Conservation (phyloP, 1,139 yeast genomes). For the Scheffersomyces quercinus region DNA sequence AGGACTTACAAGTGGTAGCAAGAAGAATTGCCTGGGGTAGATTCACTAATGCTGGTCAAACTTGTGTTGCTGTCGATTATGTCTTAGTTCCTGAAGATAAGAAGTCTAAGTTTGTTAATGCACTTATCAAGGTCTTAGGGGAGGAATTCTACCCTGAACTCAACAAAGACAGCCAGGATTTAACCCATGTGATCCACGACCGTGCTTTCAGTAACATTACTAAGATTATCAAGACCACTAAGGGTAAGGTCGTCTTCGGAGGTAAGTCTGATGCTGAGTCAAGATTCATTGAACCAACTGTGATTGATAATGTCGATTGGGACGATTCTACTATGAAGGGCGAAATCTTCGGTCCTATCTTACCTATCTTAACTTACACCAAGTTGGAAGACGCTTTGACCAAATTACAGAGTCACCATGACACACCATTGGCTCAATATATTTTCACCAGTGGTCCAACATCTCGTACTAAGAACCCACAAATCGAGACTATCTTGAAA, state of each 20-base stretch:
- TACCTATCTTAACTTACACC: conserved; percentile 67
- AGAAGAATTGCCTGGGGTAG: conserved; percentile 77
- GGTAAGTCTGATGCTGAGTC: conserved; percentile 49
- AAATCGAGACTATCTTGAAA: conserved; percentile 51
- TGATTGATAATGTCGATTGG: conserved; percentile 61
- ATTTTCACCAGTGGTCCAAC: conserved; percentile 56
- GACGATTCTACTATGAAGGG: conserved; percentile 71
- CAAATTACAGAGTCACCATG: conserved; percentile 54
- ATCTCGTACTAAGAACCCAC: conserved; percentile 39
- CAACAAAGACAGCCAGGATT: conserved; percentile 30
- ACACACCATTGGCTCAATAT: conserved; percentile 88
- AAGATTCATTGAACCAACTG: conserved; percentile 71
- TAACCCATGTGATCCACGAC: conserved; percentile 65
- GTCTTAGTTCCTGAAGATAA: conserved; percentile 61
- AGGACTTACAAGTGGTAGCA: conserved; percentile 55
- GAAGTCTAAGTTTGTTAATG: conserved; percentile 41
- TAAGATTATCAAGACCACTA: conserved; percentile 48
- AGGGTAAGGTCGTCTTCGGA: conserved; percentile 62
- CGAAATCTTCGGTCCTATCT: conserved; percentile 84
- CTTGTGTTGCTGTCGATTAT: conserved; percentile 89
- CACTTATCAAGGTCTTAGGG: conserved; percentile 43
- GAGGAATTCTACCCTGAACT: conserved; percentile 48
- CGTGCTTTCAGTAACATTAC: conserved; percentile 56
- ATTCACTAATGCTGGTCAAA: conserved; percentile 83
- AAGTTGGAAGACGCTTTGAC: conserved; percentile 50